Evolutionary conservation across 306 rosid genomes (phyloP).

Genomic region (Pachyrhizus erosus): DNA sequence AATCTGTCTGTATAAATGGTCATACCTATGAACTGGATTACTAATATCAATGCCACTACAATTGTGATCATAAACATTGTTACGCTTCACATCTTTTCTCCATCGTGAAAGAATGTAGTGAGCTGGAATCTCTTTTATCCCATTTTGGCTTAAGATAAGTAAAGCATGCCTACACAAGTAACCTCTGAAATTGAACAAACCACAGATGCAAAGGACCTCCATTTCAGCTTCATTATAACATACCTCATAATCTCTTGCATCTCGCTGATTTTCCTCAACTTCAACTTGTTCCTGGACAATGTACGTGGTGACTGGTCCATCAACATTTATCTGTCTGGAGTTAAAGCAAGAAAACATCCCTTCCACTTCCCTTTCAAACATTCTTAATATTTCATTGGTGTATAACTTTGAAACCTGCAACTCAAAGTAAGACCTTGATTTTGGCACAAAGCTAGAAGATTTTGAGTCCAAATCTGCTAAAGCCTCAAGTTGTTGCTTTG

Average conservation of each 20-base stretch:
- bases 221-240: conserved; percentile 63
- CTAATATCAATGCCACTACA: conserved; percentile 54
- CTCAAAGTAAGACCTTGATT: conserved; percentile 62
- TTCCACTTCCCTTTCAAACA: conserved; percentile 63
- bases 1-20: conserved; percentile 60
- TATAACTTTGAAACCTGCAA: conserved; percentile 68
- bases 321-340: conserved; percentile 57
- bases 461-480: conserved; percentile 70
- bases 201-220: conserved; percentile 73
- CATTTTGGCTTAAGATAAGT: conserved; percentile 63
- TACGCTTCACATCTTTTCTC: conserved; percentile 72
- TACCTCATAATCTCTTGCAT: conserved; percentile 65
- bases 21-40: conserved; percentile 71
- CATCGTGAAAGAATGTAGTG: conserved; percentile 69
- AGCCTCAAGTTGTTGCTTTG: conserved; percentile 62
- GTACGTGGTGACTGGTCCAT: conserved; percentile 64
- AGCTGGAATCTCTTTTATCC: conserved; percentile 67
- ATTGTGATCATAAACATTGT: conserved; percentile 53
- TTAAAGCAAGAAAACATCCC: conserved; percentile 69
- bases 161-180: conserved; percentile 77
- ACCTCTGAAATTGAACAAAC: conserved; percentile 72
- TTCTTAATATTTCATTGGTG: conserved; percentile 58
- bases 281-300: conserved; percentile 61
- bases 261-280: conserved; percentile 57
- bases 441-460: conserved; percentile 50